A percentile compares a stretch with the other conserved stretches of the same genome.
phyloP scores from a whole-genome alignment of 2,329 filamentous ascomycete species.

The Magnaporthales sp. region DNA sequence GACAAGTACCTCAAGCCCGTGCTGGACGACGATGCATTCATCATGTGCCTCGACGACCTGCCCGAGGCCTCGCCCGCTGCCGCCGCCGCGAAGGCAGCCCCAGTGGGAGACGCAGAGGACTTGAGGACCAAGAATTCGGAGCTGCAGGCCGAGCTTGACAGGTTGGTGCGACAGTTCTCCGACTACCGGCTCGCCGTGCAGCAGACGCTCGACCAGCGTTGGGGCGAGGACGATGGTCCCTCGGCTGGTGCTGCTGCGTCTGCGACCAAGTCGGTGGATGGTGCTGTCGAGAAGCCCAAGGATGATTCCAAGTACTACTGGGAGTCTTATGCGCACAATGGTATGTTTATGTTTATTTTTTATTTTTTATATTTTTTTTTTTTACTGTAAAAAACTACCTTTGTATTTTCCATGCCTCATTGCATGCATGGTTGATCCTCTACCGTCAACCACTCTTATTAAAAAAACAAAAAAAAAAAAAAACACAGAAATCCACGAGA shows the following conservation, averaged over 20 bases:
- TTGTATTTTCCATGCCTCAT: too few relatives aligned
- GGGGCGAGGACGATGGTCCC: constrained; percentile 43
- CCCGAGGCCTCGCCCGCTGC: constrained; percentile 29
- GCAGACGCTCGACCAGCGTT: constrained; percentile 56
- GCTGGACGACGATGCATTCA: constrained; percentile 79
- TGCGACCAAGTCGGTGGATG: not conserved
- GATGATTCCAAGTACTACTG: constrained; percentile 40
- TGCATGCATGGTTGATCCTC: too few relatives aligned
- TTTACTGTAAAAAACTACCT: too few relatives aligned
- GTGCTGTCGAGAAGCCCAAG: constrained; percentile 15
- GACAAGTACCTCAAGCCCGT: constrained; percentile 78
- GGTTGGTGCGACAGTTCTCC: constrained; percentile 51
- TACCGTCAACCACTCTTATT: not conserved
- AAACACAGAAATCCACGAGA: constrained; percentile 76
- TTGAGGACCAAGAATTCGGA: constrained; percentile 41
- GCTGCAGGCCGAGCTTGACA: constrained; percentile 53
- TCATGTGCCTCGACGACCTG: constrained; percentile 81
- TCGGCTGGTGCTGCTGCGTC: constrained; percentile 13
- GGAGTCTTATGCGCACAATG: constrained; percentile 54
- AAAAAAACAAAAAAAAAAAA: not conserved
- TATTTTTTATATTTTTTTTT: not conserved
- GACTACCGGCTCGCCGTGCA: constrained; percentile 58
- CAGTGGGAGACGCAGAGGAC: constrained; percentile 21
- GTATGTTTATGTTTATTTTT: constrained; percentile 29
- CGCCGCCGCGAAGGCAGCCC: constrained; percentile 12